Base-by-base conservation (phyloP, 352 stramenopile genomes). In the Pythium dissotocum region DNA sequence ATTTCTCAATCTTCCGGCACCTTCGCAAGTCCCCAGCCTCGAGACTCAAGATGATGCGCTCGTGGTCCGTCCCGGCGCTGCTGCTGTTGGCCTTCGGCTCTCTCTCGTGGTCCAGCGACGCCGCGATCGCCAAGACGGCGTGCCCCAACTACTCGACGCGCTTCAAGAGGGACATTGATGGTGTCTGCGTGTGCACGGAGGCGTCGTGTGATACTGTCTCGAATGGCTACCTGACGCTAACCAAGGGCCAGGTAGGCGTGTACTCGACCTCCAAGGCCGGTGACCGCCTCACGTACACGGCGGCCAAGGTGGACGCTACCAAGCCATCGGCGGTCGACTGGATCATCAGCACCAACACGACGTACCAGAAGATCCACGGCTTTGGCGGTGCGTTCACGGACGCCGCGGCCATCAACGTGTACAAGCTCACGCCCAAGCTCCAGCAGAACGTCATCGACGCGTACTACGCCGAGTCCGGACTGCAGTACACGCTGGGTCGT, bases 351-450 rank as follows among this genome's bases (percentile, higher is more conserved):
- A 76, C 76, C 18, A 69, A 55, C 1, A 74, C 64, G 33, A 86
- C 63, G 55, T 89, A 81, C 78, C 82, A 97, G 72, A 76, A 82
- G 58, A 95, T 97, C 48, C 75, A 90, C 46, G 90, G 90, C 10
- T 97, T 97, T 59, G 90, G 90, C 7, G 90, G 88, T 13, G 87
- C 90, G 24, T 97, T 97, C 77, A 97, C 90, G 12, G 90, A 97
- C 59, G 67, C 87, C 1, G 77, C 88, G 35, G 79, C 88, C n/a
- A 87, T 93, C 62, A 94, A 97, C 58, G 69, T 97, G 35, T 80
- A 87, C 59, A 66, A 79, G 64, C 71, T 97, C 57, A 71, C 82
- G 8, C 57, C 73, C 2, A 72, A 63, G 7, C 69, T 93, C 9
- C 87, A 95, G 58, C 67, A 90, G 24, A 68, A 84, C 32, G 67